Conservation (phyloP, 371 early-diverging fungal species). For the Smittium mucronatum region DNA sequence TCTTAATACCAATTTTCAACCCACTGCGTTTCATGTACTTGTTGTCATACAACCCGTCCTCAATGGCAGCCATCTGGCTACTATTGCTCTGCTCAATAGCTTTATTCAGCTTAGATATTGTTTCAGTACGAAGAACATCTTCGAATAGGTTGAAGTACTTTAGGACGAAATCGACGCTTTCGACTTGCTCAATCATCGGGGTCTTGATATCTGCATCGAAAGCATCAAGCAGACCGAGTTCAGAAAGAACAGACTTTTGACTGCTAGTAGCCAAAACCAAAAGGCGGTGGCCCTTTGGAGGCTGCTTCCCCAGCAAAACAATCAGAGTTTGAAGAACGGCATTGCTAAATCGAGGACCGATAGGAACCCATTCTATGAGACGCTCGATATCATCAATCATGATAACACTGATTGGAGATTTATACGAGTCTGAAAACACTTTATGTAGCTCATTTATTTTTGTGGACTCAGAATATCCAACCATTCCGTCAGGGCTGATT, state of each 20-base stretch:
- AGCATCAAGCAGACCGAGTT: conserved; percentile 76
- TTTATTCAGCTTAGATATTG: neutral
- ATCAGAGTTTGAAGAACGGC: conserved; percentile 88
- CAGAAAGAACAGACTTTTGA: conserved; percentile 58
- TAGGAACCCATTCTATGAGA: conserved; percentile 93
- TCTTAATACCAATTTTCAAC: conserved; percentile 80
- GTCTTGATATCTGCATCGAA: conserved; percentile 78
- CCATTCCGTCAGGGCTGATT: conserved; percentile 94
- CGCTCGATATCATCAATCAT: conserved; percentile 97
- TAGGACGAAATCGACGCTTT: conserved; percentile 58
- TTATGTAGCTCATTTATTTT: conserved; percentile 90
- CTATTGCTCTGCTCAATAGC: conserved; percentile 27
- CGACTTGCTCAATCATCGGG: conserved; percentile 51
- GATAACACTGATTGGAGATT: conserved; percentile 89
- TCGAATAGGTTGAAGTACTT: conserved; percentile 31
- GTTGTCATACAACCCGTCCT: conserved; percentile 38
- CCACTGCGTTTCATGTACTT: conserved; percentile 28
- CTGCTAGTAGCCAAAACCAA: conserved; percentile 80
- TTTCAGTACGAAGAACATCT: neutral
- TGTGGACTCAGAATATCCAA: conserved; percentile 88
- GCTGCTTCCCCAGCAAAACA: conserved; percentile 80
- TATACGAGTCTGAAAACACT: conserved; percentile 94
- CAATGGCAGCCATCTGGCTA: conserved; percentile 45
- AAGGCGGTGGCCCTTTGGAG: conserved; percentile 72
- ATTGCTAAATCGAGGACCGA: conserved; percentile 98